Evolutionary conservation across 768 basidiomycete genomes (phyloP).

Genomic region (Cytidiella melzeri): DNA sequence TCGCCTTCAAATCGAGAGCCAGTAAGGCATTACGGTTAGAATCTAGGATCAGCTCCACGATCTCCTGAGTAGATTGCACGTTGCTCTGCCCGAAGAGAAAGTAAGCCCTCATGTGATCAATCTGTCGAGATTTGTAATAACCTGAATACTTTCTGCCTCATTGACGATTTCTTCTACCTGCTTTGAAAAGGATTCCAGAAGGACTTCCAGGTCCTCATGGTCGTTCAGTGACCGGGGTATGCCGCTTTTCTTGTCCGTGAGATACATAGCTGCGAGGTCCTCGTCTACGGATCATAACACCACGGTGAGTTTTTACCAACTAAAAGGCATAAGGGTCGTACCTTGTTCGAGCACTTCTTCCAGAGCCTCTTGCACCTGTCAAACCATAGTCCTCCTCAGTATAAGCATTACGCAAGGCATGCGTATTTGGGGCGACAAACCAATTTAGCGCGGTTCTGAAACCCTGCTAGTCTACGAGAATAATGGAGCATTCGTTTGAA

Average conservation of each 20-base stretch:
- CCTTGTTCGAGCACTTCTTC: constrained; percentile 92
- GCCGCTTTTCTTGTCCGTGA: constrained; percentile 75
- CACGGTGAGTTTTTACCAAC: neutral
- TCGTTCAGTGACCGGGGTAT: constrained; percentile 59
- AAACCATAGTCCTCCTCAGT: constrained; percentile 1
- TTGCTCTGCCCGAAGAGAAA: constrained; percentile 34
- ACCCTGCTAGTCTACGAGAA: constrained; percentile 79
- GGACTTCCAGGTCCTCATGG: constrained; percentile 88
- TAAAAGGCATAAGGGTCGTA: constrained; percentile 23
- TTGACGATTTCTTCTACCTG: constrained; percentile 97
- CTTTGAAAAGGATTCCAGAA: constrained; percentile 93
- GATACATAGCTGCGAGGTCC: constrained; percentile 92
- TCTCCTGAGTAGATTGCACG: constrained; percentile 96
- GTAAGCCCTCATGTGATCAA: neutral
- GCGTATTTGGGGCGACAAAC: constrained; percentile 33
- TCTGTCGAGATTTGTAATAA: constrained; percentile 20
- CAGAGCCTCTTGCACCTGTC: constrained; percentile 79
- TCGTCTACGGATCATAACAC: constrained; percentile 52
- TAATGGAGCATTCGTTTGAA: constrained; percentile 91
- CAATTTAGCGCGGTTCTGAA: constrained; percentile 86
- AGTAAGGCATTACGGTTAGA: constrained; percentile 91
- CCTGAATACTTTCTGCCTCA: constrained; percentile 84
- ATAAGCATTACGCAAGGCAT: neutral
- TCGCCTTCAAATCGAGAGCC: constrained; percentile 83
- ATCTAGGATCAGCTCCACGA: constrained; percentile 93